A percentile compares a stretch with the other conserved stretches of the same genome.
These are phyloP conservation scores for Cubamyces sp. DNA, from an alignment of 768 basidiomycete species.

Conservation along the genomic window DNA sequence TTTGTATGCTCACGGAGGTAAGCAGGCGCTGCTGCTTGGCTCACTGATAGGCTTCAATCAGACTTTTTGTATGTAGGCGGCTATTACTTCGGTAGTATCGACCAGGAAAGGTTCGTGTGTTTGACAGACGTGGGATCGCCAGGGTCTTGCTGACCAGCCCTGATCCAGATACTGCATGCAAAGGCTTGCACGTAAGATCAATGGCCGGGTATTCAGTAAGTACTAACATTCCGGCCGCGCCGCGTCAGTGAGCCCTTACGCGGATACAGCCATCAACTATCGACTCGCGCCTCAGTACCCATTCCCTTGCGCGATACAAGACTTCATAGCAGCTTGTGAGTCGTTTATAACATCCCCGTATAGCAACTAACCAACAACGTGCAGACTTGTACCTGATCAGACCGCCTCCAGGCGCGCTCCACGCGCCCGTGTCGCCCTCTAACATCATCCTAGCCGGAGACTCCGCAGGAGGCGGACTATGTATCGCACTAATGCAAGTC, in stretches of 20 bases:
- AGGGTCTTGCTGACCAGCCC: background rate
- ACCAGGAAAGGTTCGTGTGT: slow-evolving; percentile 63
- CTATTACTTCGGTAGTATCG: slow-evolving; percentile 84
- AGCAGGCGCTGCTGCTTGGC: background rate
- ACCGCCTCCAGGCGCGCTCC: slow-evolving; percentile 81
- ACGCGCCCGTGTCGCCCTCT: slow-evolving; percentile 77
- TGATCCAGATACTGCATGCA: slow-evolving; percentile 67
- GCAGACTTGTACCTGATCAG: slow-evolving; percentile 85
- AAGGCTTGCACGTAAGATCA: slow-evolving; percentile 89
- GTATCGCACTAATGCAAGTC: slow-evolving; percentile 81
- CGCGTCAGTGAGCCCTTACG: background rate
- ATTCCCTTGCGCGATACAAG: slow-evolving; percentile 92
- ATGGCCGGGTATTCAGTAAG: slow-evolving; percentile 83
- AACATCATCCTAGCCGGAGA: slow-evolving; percentile 89
- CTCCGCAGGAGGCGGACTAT: slow-evolving; percentile 90
- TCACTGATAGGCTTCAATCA: background rate
- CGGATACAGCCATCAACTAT: slow-evolving; percentile 68
- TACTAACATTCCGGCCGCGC: background rate
- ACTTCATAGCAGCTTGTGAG: slow-evolving; percentile 85
- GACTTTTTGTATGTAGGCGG: slow-evolving; percentile 51
- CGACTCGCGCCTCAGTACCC: slow-evolving; percentile 96
- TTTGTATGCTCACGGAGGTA: slow-evolving; percentile 79
- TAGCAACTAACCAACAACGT: background rate
- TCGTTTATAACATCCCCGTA: background rate
- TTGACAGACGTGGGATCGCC: background rate